Conservation (phyloP, 2,329 filamentous ascomycete species). For the Stagonosporopsis chrysanthemi region DNA sequence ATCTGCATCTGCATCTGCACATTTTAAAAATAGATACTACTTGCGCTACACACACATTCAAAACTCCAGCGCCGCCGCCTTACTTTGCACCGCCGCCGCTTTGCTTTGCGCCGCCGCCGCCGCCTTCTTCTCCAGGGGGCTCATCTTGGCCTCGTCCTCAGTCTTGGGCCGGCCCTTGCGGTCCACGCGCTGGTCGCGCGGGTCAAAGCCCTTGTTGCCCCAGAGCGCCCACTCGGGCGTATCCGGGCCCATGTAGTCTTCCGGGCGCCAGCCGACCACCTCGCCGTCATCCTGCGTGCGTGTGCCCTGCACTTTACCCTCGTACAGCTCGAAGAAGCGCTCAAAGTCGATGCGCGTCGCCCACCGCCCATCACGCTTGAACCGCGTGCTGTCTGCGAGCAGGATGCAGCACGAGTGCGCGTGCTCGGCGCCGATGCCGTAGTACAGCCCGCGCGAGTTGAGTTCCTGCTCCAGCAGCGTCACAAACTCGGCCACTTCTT, state of each 20-base stretch:
- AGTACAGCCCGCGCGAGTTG: slow-evolving; percentile 72
- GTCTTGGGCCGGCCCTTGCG: slow-evolving; percentile 72
- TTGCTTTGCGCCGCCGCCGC: neutral
- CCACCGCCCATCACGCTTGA: slow-evolving; percentile 80
- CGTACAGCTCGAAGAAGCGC: slow-evolving; percentile 83
- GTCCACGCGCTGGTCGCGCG: slow-evolving; percentile 84
- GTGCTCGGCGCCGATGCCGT: slow-evolving; percentile 94
- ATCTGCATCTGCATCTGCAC: too few species aligned
- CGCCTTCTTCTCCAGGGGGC: slow-evolving; percentile 9
- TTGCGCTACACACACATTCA: too few species aligned
- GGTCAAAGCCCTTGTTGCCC: slow-evolving; percentile 95
- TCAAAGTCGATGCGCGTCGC: slow-evolving; percentile 92
- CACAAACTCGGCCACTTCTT: slow-evolving; percentile 85
- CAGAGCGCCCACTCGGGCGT: slow-evolving; percentile 95
- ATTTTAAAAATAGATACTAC: too few species aligned
- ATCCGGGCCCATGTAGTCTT: slow-evolving; percentile 86
- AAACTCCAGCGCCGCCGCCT: too few species aligned
- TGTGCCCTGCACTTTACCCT: slow-evolving; percentile 57
- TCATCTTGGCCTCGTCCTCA: slow-evolving; percentile 18
- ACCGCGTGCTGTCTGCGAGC: slow-evolving; percentile 77
- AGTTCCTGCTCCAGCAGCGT: slow-evolving; percentile 75
- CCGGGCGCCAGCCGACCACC: slow-evolving; percentile 74
- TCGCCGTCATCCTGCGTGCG: slow-evolving; percentile 53
- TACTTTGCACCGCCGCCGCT: neutral
- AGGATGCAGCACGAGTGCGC: slow-evolving; percentile 93